phyloP scores from a whole-genome alignment of 305 asterid genomes.

The Fraxinus paxiana region DNA sequence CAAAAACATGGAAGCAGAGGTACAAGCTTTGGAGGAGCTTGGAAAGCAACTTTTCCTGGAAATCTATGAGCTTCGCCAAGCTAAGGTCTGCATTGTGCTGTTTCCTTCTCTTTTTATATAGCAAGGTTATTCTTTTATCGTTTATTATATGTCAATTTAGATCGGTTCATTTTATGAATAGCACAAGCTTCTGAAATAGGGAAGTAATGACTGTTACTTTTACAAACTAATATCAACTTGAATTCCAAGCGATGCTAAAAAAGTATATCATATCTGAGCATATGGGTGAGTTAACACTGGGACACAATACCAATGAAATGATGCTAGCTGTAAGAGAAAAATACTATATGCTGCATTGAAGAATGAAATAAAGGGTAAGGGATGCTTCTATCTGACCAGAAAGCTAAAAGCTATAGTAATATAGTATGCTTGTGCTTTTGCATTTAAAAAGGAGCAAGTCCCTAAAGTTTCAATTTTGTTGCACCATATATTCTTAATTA shows the following conservation, averaged over 20 bases:
- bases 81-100: conserved; percentile 56
- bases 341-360: neutral
- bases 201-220: neutral
- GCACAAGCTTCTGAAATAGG: neutral
- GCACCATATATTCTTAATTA: neutral
- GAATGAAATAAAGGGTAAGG: neutral
- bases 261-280: neutral
- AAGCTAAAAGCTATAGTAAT: neutral
- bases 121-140: neutral
- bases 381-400: neutral
- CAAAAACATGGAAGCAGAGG: conserved; percentile 84
- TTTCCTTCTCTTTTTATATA: conserved; percentile 11
- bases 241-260: neutral
- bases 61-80: conserved; percentile 97
- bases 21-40: conserved; percentile 88
- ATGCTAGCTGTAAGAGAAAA: neutral
- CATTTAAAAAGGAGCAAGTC: neutral
- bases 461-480: neutral
- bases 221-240: neutral
- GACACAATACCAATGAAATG: neutral
- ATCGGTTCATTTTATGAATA: neutral
- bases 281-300: neutral
- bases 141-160: neutral
- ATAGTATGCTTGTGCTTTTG: neutral
- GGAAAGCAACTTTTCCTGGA: conserved; percentile 87